Base-by-base conservation (phyloP, 805 yeast genomes). In the Candida tibetensis region DNA sequence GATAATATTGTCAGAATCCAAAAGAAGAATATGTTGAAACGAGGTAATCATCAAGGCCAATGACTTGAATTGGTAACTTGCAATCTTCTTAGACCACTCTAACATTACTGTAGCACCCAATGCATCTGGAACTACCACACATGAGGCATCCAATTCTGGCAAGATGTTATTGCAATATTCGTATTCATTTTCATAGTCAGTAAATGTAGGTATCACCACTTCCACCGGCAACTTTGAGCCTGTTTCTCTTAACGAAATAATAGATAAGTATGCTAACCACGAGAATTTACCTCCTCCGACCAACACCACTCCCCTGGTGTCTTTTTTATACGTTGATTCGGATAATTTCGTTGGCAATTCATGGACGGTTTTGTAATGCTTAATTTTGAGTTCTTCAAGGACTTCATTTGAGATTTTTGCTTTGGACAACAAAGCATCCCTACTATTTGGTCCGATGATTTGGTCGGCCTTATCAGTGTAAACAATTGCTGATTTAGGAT, bases 61-160 rank as follows among this genome's bases (percentile, higher is more conserved):
- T 0, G 81, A 72, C 57, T 85, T 85, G 52, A 72, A 75, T 46
- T 85, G 93, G 56, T 81, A 86, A 12, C 82, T 83, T 36, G 71
- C 66, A 34, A 85, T 72, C 30, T 69, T 67, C 18, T 61, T 50
- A 1, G 49, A 32, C 61, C 64, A 53, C 28, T 53, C 50, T 18
- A 49, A 36, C 49, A 77, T 59, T 7, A 78, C 72, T 5, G 66
- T 67, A 14, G 67, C 55, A 4, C 91, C 90, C 41, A 83, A 68
- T 5, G 38, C 46, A 4, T 46, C 49, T n/a, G 52, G 55, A 3
- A 51, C 39, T 12, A 81, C 73, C 12, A 84, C 75, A 69, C 96
- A 87, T 46, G 70, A 71, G 3, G 82, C 91, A 42, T 79, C 74
- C 40, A 81, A 59, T 15, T 55, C 49, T 0, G 91, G 89, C 48